Evolutionary conservation across 1,284 basidiomycete species (phyloP), one percentile per base, ranked within the genome.

Genomic region (Trichosporon inkin): DNA sequence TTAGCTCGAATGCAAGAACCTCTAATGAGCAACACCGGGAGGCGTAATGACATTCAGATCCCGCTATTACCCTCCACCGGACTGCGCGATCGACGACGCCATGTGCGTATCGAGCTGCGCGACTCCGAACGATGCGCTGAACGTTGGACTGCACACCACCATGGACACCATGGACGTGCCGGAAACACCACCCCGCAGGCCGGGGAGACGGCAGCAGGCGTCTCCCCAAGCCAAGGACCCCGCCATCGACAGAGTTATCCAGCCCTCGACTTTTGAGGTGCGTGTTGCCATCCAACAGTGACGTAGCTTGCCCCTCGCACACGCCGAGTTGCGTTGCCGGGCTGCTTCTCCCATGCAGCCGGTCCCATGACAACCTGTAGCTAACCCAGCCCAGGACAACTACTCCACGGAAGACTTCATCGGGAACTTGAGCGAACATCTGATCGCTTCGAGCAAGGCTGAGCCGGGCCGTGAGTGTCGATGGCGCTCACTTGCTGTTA

Each of bases 351-450:
- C n/a, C n/a, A n/a, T n/a, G n/a, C n/a, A n/a, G n/a, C n/a, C n/a
- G n/a, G 49, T 35, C 28, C 28, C 5, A 8, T 4, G 8, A 32
- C 28, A 32, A 11, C 22, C 41, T 11, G 44, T 6, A 28, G n/a
- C 55, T 47, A 24, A 47, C 41, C 1, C 57, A 8, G 4, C 8
- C 35, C 68, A 92, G 89, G 88, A 88, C 63, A 89, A 91, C 77
- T 97, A 96, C 78, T 88, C 92, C 72, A 87, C 91, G 55, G 90
- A 91, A 66, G 92, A 95, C 65, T 94, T 96, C 68, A 84, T 98
- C 55, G 86, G 87, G 20, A 83, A 85, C 8, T 82, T 93, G 55
- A 92, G 90, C 16, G 92, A 95, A 78, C 89, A 85, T 74, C 82
- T 92, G 55, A 93, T 96, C 58, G 78, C 85, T 17, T 85, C 89